These are phyloP conservation scores for Rhodosporidiobolus sp. DNA, from an alignment of 768 basidiomycete species.

Conservation along the genomic window DNA sequence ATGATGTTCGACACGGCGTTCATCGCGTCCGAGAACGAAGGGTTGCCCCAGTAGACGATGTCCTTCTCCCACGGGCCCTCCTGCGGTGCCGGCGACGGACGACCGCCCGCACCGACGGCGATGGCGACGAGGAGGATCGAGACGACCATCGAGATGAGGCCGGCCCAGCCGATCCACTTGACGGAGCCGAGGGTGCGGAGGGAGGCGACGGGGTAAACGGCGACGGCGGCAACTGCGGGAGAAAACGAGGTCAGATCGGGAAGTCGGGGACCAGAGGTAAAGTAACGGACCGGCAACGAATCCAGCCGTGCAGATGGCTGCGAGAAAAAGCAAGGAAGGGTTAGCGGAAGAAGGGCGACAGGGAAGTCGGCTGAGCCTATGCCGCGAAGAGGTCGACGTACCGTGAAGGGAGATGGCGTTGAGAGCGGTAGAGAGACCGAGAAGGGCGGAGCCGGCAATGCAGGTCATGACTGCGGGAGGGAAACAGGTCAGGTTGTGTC, in stretches of 20 bases:
- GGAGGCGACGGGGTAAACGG: constrained; percentile 41
- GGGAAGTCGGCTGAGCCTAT: too few relatives aligned
- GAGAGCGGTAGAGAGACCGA: constrained; percentile 48
- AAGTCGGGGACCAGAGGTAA: too few relatives aligned
- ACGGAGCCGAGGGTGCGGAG: constrained; percentile 47
- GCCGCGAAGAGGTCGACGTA: too few relatives aligned
- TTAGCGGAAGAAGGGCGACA: constrained; percentile 31
- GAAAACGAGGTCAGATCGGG: too few relatives aligned
- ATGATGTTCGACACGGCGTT: constrained; percentile 47
- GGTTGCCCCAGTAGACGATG: constrained; percentile 35
- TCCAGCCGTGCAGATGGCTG: constrained; percentile 49
- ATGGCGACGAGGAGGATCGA: constrained; percentile 41
- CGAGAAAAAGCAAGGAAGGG: too few relatives aligned
- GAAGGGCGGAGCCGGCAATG: constrained; percentile 45
- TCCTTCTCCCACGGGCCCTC: constrained; percentile 41
- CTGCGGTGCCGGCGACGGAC: constrained; percentile 45
- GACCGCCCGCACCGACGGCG: constrained; percentile 41
- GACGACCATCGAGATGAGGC: constrained; percentile 38
- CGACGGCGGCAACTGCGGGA: constrained; percentile 42
- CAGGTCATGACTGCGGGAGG: constrained; percentile 23
- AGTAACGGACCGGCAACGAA: too few relatives aligned
- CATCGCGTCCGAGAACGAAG: constrained; percentile 45
- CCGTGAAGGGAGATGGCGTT: constrained; percentile 49
- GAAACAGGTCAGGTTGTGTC: neutral
- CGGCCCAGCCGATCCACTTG: constrained; percentile 46